Conservation (phyloP, 495 filamentous ascomycete genomes). For the Annulohypoxylon bovei region DNA sequence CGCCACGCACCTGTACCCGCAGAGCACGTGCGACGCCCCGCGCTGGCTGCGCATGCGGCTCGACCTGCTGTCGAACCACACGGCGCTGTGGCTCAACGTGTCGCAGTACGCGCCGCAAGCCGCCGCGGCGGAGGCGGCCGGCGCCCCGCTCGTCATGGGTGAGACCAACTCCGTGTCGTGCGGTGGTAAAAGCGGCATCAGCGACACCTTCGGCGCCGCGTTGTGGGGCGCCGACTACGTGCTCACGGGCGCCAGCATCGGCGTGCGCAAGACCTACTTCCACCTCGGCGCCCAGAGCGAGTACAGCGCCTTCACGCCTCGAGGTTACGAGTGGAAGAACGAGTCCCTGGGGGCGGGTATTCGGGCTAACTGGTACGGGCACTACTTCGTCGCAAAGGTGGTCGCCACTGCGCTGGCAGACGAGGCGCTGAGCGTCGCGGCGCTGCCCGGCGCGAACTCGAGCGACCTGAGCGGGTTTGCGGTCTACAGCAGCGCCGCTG, state of each 20-base stretch:
- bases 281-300: constrained; percentile 51
- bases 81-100: constrained; percentile 44
- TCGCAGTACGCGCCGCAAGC: constrained; percentile 42
- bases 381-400: constrained; percentile 44
- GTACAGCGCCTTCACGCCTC: constrained; percentile 44
- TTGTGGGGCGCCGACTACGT: constrained; percentile 53
- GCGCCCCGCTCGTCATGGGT: constrained; percentile 48
- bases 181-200: constrained; percentile 47
- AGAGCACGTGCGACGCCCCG: constrained; percentile 44
- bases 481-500: constrained; percentile 12
- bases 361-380: constrained; percentile 41
- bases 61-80: constrained; percentile 43
- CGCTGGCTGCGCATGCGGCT: constrained; percentile 43
- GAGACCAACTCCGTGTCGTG: constrained; percentile 53
- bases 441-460: constrained; percentile 40
- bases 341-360: constrained; percentile 40
- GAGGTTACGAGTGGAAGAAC: constrained; percentile 36
- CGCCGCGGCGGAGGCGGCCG: constrained; percentile 42
- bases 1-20: constrained; percentile 46
- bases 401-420: background rate
- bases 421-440: constrained; percentile 28
- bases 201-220: constrained; percentile 51
- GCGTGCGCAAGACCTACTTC: constrained; percentile 49
- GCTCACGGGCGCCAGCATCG: constrained; percentile 46
- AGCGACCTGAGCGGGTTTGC: constrained; percentile 44